Base-by-base conservation (phyloP, 2,329 filamentous ascomycete species). In the Grosmannia clavigera region DNA sequence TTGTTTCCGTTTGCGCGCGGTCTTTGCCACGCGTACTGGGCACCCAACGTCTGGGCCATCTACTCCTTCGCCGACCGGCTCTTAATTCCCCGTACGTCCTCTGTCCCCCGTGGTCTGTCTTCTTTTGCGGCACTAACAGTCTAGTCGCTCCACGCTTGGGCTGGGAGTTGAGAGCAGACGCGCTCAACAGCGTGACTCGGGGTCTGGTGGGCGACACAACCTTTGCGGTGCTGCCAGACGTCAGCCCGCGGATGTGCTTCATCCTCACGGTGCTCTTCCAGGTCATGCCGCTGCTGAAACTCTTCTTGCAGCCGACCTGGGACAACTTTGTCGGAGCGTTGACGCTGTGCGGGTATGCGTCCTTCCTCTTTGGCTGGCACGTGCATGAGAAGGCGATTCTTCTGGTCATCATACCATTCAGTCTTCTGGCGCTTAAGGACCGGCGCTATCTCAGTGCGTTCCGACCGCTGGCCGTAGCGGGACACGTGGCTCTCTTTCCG, bases 341-440 rank as follows among this genome's bases (percentile, higher is more conserved):
- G 53, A 96, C 92, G 0, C 83, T 97, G 19, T 97, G 94, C 69
- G 94, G 90, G 61, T 99, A 96, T 70, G 88, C 92, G 0, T 96
- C 92, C 0, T 99, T 99, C 75, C 80, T 99, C 11, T 97, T 97
- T 67, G 92, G 94, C 60, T 99, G 92, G 91, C 94, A 99, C 69
- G 94, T 99, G 10, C 94, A 99, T 68, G 94, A 99, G 70, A 99
- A 99, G 73, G 94, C 94, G 1, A 88, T 99, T 61, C 81, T 99
- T 27, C 82, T 97, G 25, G 87, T 97, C 69, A 91, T 99, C 65
- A 88, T 97, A 56, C 94, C 94, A 0, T 97, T 97, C 77, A 95
- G 89, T 66, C 81, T 99, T 63, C 86, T 97, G 62, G 92, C 92
- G 0, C 82, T 97, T 58, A 88, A 87, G 70, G 92, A 97, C 71